Percentiles rank a stretch among this genome's conserved stretches.
These are phyloP conservation scores for Pseudohyphozyma bogoriensis DNA, from an alignment of 768 basidiomycete genomes.

Conservation along the genomic window DNA sequence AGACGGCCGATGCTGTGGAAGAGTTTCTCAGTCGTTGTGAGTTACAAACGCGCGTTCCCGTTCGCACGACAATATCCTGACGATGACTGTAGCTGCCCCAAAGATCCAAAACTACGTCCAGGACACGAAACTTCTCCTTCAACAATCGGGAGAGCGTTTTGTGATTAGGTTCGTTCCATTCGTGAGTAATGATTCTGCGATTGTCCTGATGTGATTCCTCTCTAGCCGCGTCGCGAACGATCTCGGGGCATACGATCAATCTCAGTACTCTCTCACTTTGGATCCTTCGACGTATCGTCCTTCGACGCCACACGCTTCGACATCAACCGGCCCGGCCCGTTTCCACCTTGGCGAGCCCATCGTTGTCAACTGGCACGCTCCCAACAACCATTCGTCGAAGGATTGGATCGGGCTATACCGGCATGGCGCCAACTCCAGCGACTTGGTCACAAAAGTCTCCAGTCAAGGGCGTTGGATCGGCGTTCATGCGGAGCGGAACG, in stretches of 20 bases:
- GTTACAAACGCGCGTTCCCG: constrained; percentile 32
- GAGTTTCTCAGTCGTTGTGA: constrained; percentile 84
- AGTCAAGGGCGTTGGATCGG: constrained; percentile 88
- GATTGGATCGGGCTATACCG: constrained; percentile 79
- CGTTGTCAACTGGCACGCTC: constrained; percentile 74
- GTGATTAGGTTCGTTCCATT: constrained; percentile 73
- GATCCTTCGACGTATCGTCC: constrained; percentile 42
- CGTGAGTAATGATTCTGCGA: no score
- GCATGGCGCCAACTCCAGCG: constrained; percentile 75
- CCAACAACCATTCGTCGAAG: constrained; percentile 68
- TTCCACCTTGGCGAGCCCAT: constrained; percentile 92
- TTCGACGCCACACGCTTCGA: constrained; percentile 11
- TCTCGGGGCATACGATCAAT: constrained; percentile 63
- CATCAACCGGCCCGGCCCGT: constrained; percentile 33
- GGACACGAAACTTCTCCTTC: constrained; percentile 81
- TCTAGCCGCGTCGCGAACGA: constrained; percentile 68
- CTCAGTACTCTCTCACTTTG: constrained; percentile 64
- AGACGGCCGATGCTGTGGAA: constrained; percentile 83
- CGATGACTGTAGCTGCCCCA: constrained; percentile 57
- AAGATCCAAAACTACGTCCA: constrained; percentile 78
- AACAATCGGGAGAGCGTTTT: constrained; percentile 79
- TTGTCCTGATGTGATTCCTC: not conserved
- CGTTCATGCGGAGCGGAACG: constrained; percentile 74
- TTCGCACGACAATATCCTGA: not conserved
- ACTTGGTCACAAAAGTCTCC: constrained; percentile 68